Evolutionary conservation across 2,329 filamentous ascomycete genomes (phyloP).

Genomic region (Penicillium nordicum): DNA sequence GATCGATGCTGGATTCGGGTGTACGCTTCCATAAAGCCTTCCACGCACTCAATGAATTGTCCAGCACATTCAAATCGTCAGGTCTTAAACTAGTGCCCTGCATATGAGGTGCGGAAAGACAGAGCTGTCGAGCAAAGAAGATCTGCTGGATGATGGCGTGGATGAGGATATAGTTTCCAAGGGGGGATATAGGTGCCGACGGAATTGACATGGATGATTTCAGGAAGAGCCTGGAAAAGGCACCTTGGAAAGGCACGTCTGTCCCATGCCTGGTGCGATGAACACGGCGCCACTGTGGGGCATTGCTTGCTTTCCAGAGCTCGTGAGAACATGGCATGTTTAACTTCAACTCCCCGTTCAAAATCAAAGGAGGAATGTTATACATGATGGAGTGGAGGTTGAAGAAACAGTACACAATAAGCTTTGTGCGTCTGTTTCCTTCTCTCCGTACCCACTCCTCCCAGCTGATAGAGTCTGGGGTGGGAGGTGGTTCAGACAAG

Average conservation of each 20-base stretch:
- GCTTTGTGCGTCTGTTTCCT: slow-evolving; percentile 53
- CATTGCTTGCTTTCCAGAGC: slow-evolving; percentile 54
- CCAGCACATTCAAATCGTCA: slow-evolving; percentile 46
- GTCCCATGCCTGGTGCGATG: slow-evolving; percentile 34
- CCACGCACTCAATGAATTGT: slow-evolving; percentile 50
- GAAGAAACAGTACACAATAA: slow-evolving; percentile 57
- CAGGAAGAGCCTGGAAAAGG: slow-evolving; percentile 44
- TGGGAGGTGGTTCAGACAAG: slow-evolving; percentile 35
- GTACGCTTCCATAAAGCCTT: slow-evolving; percentile 53
- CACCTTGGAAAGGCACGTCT: slow-evolving; percentile 44
- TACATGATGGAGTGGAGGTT: slow-evolving; percentile 62
- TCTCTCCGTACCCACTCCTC: slow-evolving; percentile 54
- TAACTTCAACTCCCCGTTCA: slow-evolving; percentile 54
- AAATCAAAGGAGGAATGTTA: slow-evolving; percentile 57
- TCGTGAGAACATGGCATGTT: slow-evolving; percentile 54
- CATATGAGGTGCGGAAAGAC: slow-evolving; percentile 44
- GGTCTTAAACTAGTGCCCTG: slow-evolving; percentile 42
- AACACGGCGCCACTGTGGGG: slow-evolving; percentile 48
- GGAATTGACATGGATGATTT: slow-evolving; percentile 36
- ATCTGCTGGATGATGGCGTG: slow-evolving; percentile 55
- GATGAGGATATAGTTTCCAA: slow-evolving; percentile 55
- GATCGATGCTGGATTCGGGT: slow-evolving; percentile 53
- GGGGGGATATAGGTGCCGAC: slow-evolving; percentile 44
- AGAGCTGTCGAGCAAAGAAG: slow-evolving; percentile 50
- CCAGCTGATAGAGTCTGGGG: slow-evolving; percentile 48